Evolutionary conservation across 495 filamentous ascomycete species (phyloP), one percentile per base, ranked within the genome.

Genomic region (Penicillium samsonianum): DNA sequence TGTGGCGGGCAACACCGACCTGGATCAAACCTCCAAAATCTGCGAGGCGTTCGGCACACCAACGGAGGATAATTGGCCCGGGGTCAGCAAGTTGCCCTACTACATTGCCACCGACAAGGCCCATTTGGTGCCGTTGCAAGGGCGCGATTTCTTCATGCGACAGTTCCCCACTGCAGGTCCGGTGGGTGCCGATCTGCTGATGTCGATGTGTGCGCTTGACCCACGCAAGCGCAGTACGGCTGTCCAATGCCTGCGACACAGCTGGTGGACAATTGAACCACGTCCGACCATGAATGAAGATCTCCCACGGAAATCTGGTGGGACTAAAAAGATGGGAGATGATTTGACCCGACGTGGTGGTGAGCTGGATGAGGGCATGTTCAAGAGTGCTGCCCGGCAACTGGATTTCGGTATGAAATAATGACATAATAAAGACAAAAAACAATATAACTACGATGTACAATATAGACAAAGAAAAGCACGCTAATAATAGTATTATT

Each of bases 21-120:
- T 96, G 63, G 77, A 88, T 59, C 89, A 91, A 68, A 82, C 96
- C 38, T 71, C 81, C 28, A 80, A 92, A 53, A 95, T 98, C 59
- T 90, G 86, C 65, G 83, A 90, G 61, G 84, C 85, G 8, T 84
- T 98, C 58, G 95, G 95, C 22, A 96, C 92, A 0, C 94, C 94
- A 5, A 92, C 86, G 1, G 95, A 99, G 69, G 89, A 90, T 6
- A 92, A 91, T 65, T 99, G 95, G 95, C 92, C 94, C 0, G 94
- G 93, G 10, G 94, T 98, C 4, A 85, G 86, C 3, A 82, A 82
- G 60, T 75, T 99, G 20, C 85, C 85, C n/a, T 85, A 86, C 53
- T 98, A 91, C 66, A 77, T 88, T 8, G 76, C 83, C 9, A 68
- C 80, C 1, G 84, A 85, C 51, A 70, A 70, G 19, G 66, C 52